phyloP scores from a whole-genome alignment of 345 rosid genomes.

The Citrus cavaleriei region DNA sequence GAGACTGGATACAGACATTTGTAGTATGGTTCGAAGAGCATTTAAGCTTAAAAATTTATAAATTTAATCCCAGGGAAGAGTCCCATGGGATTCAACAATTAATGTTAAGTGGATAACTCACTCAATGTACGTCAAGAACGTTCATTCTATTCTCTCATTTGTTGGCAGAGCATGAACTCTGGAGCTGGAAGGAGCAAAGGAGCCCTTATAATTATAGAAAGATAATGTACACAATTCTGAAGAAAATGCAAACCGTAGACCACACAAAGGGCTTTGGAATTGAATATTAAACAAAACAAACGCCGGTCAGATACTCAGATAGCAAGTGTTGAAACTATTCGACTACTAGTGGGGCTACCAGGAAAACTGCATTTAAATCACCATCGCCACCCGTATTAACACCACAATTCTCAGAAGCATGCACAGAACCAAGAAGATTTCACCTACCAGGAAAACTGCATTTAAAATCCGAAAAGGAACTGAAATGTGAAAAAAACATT shows the following conservation, averaged over 20 bases:
- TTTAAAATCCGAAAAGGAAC: slow-evolving; percentile 12
- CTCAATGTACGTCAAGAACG: not conserved
- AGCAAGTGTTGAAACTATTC: not conserved
- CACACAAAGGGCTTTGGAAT: not conserved
- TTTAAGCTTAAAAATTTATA: no score
- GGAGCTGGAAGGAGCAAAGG: not conserved
- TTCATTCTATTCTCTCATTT: not conserved
- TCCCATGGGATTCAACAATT: no score
- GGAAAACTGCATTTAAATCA: not conserved
- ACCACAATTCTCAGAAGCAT: slow-evolving; percentile 1
- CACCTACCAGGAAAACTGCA: slow-evolving; percentile 17
- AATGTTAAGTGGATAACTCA: no score
- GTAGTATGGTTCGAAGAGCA: no score
- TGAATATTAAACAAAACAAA: not conserved
- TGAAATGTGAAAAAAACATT: not conserved
- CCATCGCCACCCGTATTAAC: not conserved
- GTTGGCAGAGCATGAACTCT: not conserved
- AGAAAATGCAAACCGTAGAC: not conserved
- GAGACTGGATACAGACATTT: no score
- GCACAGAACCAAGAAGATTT: not conserved
- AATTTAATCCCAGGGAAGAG: no score
- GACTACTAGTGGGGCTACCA: not conserved
- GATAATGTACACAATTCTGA: not conserved
- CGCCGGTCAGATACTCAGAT: not conserved
- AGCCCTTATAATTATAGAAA: not conserved